Percentiles rank a stretch among this genome's conserved stretches.
Evolutionary conservation across 805 yeast genomes (phyloP).

Genomic region (Torulaspora franciscae): DNA sequence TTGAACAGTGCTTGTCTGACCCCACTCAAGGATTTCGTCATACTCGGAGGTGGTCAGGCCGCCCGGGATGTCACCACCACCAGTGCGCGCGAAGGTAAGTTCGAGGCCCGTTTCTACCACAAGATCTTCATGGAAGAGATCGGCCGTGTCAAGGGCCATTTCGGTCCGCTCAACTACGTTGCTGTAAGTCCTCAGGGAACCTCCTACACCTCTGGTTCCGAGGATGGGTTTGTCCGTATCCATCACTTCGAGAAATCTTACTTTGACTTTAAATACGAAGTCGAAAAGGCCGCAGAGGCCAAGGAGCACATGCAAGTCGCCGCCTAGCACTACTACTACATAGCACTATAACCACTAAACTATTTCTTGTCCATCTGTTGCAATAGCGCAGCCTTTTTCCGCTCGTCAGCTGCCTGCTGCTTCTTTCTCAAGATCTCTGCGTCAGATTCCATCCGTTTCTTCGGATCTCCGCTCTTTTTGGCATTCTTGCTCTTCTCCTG

Average conservation of each 20-base stretch:
- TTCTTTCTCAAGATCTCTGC: conserved; percentile 88
- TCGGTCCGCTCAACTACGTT: conserved; percentile 94
- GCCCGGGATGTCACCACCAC: conserved; percentile 99
- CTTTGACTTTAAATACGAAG: conserved; percentile 89
- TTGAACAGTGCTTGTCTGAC: conserved; percentile 94
- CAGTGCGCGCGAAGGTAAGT: conserved; percentile 85
- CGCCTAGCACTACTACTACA: conserved; percentile 2
- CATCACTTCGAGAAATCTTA: conserved; percentile 91
- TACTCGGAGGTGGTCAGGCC: conserved; percentile 98
- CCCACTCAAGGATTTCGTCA: conserved; percentile 84
- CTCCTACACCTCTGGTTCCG: conserved; percentile 95
- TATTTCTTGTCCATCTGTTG: not conserved
- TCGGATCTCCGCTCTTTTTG: conserved; percentile 79
- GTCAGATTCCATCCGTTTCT: conserved; percentile 78
- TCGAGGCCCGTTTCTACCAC: conserved; percentile 94
- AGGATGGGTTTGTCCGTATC: conserved; percentile 94
- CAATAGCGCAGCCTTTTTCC: conserved; percentile 31
- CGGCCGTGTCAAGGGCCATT: conserved; percentile 96
- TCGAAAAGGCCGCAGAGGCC: conserved; percentile 70
- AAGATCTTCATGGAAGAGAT: conserved; percentile 92
- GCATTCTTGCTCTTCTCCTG: conserved; percentile 52
- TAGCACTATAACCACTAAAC: not conserved
- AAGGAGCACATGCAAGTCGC: conserved; percentile 33
- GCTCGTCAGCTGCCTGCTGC: conserved; percentile 54
- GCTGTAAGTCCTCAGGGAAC: conserved; percentile 94